Evolutionary conservation across 1,139 yeast species (phyloP).

Genomic region (Geotrichum siamense): DNA sequence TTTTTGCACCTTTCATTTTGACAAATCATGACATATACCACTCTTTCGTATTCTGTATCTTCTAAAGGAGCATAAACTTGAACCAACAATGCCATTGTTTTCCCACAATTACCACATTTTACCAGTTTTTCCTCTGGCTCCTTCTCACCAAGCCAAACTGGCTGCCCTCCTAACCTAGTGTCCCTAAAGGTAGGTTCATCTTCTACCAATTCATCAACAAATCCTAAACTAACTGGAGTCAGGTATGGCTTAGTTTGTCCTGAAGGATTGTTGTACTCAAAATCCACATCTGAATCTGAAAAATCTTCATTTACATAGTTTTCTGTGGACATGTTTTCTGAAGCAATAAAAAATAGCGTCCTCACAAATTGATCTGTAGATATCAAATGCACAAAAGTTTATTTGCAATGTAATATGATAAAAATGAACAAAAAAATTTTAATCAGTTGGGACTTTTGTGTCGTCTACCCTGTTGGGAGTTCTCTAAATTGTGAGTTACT

Average conservation of each 20-base stretch:
- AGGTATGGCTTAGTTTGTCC: conserved; percentile 13
- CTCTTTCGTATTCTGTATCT: conserved; percentile 67
- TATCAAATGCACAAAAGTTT: too few relatives aligned
- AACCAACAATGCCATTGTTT: conserved; percentile 55
- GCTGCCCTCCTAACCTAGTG: conserved; percentile 16
- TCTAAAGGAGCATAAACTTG: conserved; percentile 75
- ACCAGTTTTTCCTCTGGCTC: conserved; percentile 51
- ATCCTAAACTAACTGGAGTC: conserved; percentile 14
- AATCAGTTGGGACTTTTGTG: too few relatives aligned
- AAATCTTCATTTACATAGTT: too few relatives aligned
- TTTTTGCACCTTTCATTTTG: conserved; percentile 55
- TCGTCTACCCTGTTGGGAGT: too few relatives aligned
- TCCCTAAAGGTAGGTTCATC: conserved; percentile 8
- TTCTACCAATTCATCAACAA: conserved; percentile 13
- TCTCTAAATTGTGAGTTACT: too few relatives aligned
- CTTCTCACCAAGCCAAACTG: conserved; percentile 42
- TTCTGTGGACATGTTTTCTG: too few relatives aligned
- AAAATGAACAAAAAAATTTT: too few relatives aligned
- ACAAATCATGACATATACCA: conserved; percentile 74
- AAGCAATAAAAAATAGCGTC: too few relatives aligned
- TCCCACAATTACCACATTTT: conserved; percentile 58
- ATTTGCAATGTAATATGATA: too few relatives aligned
- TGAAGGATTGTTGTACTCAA: conserved; percentile 10
- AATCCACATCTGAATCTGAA: conserved; percentile 9
- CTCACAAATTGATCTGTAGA: too few relatives aligned